These are phyloP conservation scores for Arthroderma uncinatum DNA, from an alignment of 2,329 filamentous ascomycete species.

Conservation along the genomic window DNA sequence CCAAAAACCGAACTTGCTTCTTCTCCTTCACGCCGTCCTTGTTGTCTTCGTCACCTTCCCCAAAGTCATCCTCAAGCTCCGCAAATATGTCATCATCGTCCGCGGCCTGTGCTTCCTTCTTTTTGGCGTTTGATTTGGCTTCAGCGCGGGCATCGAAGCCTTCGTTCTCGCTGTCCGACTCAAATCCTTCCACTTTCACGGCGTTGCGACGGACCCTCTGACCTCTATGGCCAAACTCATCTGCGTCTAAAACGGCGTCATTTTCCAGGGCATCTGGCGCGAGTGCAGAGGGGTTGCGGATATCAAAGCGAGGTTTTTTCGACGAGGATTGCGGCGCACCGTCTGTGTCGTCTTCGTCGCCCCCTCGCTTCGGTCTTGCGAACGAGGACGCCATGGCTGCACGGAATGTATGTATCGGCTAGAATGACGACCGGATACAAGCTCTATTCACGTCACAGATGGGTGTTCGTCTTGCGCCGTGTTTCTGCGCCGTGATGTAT, in stretches of 20 bases:
- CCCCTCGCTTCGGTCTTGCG: constrained; percentile 70
- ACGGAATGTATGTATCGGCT: constrained; percentile 29
- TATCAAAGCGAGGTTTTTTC: constrained; percentile 85
- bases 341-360: constrained; percentile 72
- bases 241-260: constrained; percentile 64
- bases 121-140: constrained; percentile 38
- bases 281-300: constrained; percentile 85
- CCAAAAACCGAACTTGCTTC: constrained; percentile 49
- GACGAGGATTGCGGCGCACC: constrained; percentile 56
- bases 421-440: not conserved
- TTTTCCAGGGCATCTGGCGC: constrained; percentile 70
- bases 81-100: constrained; percentile 69
- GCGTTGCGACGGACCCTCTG: constrained; percentile 77
- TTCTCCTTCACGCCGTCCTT: constrained; percentile 55
- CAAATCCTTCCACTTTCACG: constrained; percentile 93
- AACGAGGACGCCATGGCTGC: constrained; percentile 42
- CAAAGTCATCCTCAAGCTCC: constrained; percentile 50
- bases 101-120: constrained; percentile 29
- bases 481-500: not conserved
- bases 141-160: constrained; percentile 68
- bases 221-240: constrained; percentile 70
- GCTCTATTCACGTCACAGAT: not conserved
- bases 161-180: constrained; percentile 85
- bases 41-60: constrained; percentile 42
- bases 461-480: not conserved